phyloP scores from a whole-genome alignment of 2,329 filamentous ascomycete species.

The Beauveria sp. region DNA sequence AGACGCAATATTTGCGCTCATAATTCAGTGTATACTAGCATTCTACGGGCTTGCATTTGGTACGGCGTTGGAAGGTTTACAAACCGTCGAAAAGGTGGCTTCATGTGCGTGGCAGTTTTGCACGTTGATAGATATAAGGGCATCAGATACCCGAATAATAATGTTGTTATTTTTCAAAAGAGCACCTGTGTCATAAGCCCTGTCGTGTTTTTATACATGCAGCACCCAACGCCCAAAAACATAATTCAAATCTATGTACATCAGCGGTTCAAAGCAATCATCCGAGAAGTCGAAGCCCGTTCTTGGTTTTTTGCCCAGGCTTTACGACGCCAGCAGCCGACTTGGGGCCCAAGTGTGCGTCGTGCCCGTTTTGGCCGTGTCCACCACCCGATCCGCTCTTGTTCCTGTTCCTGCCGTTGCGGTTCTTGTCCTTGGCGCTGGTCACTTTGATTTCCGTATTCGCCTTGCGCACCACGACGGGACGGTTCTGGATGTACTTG shows the following conservation, averaged over 20 bases:
- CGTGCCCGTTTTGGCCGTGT: constrained; percentile 27
- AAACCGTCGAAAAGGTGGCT: not conserved
- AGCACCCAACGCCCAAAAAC: not conserved
- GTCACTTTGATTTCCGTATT: constrained; percentile 84
- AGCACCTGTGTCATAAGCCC: not conserved
- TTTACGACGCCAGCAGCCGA: constrained; percentile 49
- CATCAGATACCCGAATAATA: constrained; percentile 12
- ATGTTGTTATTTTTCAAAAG: not conserved
- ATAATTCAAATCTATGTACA: not conserved
- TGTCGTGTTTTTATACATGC: not conserved
- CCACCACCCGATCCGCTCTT: constrained; percentile 24
- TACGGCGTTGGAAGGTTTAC: constrained; percentile 3
- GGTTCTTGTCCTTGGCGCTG: constrained; percentile 54
- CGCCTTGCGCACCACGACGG: constrained; percentile 77
- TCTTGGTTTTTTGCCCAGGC: constrained; percentile 60
- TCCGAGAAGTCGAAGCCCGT: constrained; percentile 53
- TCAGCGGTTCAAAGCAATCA: constrained; percentile 20
- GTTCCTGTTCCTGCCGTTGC: constrained; percentile 31
- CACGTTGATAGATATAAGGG: constrained; percentile 3
- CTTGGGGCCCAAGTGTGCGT: constrained; percentile 43
- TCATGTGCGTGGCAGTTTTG: not conserved
- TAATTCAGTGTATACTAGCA: constrained; percentile 2
- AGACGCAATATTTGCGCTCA: not conserved
- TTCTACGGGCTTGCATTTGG: not conserved
- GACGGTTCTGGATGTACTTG: constrained; percentile 98